phyloP scores from a whole-genome alignment of 352 stramenopile genomes.

The Pythium rishiriense region DNA sequence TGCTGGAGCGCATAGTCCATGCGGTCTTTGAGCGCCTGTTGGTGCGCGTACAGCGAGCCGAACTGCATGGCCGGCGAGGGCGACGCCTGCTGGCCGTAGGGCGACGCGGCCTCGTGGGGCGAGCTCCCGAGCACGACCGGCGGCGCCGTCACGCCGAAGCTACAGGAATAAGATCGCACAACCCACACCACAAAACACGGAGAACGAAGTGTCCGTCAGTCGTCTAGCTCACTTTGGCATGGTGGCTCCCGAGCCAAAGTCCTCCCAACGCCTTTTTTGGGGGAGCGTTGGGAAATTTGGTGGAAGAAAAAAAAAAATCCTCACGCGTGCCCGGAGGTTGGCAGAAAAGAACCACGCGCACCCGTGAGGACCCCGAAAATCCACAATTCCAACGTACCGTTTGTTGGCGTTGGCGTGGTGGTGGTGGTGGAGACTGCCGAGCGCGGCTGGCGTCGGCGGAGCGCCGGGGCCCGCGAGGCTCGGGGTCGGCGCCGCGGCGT shows the following conservation, averaged over 20 bases:
- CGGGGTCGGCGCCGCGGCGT: background rate
- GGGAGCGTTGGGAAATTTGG: slow-evolving; percentile 7
- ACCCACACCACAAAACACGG: too few species aligned
- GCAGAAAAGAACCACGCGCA: background rate
- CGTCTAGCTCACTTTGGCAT: too few species aligned
- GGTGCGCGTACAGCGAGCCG: slow-evolving; percentile 24
- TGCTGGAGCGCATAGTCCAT: slow-evolving; percentile 24
- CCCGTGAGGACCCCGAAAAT: background rate
- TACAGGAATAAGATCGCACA: slow-evolving; percentile 16
- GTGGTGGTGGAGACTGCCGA: background rate
- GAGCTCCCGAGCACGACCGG: slow-evolving; percentile 23
- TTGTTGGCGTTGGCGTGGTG: slow-evolving; percentile 22
- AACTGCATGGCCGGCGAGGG: slow-evolving; percentile 19
- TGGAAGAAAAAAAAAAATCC: slow-evolving; percentile 23
- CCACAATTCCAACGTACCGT: slow-evolving; percentile 14
- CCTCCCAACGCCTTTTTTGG: too few species aligned
- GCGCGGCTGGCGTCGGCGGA: background rate
- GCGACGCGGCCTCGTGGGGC: slow-evolving; percentile 15
- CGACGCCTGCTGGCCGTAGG: slow-evolving; percentile 11
- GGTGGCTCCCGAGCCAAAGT: too few species aligned
- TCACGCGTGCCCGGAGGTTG: background rate
- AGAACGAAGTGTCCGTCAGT: slow-evolving; percentile 1
- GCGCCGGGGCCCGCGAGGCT: background rate
- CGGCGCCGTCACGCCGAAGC: slow-evolving; percentile 24
- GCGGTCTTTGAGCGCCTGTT: slow-evolving; percentile 24